Conservation (phyloP, 768 basidiomycete genomes). For the Russula ochroleuca region DNA sequence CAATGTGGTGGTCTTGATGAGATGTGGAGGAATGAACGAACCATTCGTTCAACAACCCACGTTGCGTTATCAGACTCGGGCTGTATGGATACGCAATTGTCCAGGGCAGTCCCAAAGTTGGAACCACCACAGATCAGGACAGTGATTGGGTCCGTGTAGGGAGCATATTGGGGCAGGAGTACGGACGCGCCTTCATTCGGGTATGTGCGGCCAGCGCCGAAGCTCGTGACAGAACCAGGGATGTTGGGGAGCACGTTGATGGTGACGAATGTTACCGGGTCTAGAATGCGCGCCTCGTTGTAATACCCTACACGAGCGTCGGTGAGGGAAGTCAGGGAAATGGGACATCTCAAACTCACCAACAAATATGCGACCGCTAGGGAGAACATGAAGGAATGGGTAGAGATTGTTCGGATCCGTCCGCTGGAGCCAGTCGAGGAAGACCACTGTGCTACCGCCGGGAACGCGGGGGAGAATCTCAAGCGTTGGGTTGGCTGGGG, state of each 20-base stretch:
- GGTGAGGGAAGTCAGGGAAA: background rate
- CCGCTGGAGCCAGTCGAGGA: conserved; percentile 61
- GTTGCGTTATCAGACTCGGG: conserved; percentile 59
- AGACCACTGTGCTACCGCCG: conserved; percentile 57
- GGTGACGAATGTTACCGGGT: conserved; percentile 62
- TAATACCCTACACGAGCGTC: conserved; percentile 51
- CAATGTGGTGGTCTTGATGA: background rate
- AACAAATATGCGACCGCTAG: conserved; percentile 64
- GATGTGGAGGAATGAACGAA: conserved; percentile 33
- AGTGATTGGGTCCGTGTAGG: conserved; percentile 68
- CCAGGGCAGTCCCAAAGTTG: conserved; percentile 50
- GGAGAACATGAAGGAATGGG: conserved; percentile 69
- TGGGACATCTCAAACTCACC: conserved; percentile 41
- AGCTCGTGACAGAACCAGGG: conserved; percentile 68
- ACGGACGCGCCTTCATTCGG: conserved; percentile 70
- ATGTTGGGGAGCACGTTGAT: conserved; percentile 60
- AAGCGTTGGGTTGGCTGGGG: conserved; percentile 57
- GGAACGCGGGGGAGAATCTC: conserved; percentile 65
- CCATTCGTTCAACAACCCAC: conserved; percentile 80
- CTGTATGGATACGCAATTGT: conserved; percentile 66
- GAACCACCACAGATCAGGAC: conserved; percentile 77
- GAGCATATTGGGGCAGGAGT: conserved; percentile 63
- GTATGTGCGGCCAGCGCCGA: conserved; percentile 71
- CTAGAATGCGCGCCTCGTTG: conserved; percentile 74
- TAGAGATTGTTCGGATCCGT: conserved; percentile 82